phyloP scores from a whole-genome alignment of 1,284 basidiomycete species.

The Cryptococcus sp. region DNA sequence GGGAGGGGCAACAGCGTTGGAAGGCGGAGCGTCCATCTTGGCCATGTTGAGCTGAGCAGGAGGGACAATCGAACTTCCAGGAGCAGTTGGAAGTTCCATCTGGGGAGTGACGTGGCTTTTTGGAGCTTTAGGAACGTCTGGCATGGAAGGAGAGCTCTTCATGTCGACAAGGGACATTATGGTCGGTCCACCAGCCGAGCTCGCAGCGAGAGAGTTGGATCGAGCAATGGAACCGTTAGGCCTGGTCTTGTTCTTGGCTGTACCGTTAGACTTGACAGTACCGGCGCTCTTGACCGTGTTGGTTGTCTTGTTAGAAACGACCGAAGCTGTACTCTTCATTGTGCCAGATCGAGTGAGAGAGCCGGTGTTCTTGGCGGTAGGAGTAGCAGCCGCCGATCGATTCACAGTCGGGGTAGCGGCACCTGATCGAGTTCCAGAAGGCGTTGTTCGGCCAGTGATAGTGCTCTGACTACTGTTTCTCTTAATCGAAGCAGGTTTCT shows the following conservation, averaged over 20 bases:
- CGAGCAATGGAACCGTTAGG: constrained; percentile 33
- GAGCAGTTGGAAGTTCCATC: constrained; percentile 38
- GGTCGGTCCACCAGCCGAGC: constrained; percentile 23
- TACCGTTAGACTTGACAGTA: constrained; percentile 17
- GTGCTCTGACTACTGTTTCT: constrained; percentile 33
- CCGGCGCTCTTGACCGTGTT: constrained; percentile 20
- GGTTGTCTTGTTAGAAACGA: background rate
- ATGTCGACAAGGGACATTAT: constrained; percentile 39
- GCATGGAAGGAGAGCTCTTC: constrained; percentile 32
- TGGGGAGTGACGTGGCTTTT: constrained; percentile 36
- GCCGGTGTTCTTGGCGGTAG: background rate
- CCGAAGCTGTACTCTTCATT: constrained; percentile 1
- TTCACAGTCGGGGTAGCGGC: constrained; percentile 2
- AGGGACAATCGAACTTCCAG: constrained; percentile 34
- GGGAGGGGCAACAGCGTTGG: background rate
- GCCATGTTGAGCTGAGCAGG: background rate
- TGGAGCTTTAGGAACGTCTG: constrained; percentile 46
- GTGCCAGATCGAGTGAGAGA: constrained; percentile 20
- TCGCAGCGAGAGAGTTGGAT: constrained; percentile 12
- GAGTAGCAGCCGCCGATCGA: background rate
- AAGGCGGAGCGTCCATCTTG: background rate
- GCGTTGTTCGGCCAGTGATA: constrained; percentile 15
- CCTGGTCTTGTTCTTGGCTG: constrained; percentile 18
- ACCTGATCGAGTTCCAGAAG: background rate
- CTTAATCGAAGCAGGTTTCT: constrained; percentile 26